phyloP scores from a whole-genome alignment of 169 alveolate genomes.

The Pseudocohnilembus persalinus region DNA sequence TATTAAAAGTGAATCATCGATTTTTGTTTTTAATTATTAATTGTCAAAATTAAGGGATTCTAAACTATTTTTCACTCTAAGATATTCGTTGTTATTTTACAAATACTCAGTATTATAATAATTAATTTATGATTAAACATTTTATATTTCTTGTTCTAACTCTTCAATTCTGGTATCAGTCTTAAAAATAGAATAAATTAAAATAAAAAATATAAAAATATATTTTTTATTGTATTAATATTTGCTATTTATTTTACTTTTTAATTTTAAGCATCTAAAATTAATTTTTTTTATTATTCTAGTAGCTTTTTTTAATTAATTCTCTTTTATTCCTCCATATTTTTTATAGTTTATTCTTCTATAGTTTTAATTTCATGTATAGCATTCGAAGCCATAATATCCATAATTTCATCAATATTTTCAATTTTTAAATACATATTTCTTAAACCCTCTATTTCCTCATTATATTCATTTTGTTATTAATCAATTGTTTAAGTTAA shows the following conservation, averaged over 20 bases:
- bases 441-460: neutral
- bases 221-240: no score
- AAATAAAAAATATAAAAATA: no score
- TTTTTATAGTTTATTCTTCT: no score
- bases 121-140: no score
- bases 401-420: neutral
- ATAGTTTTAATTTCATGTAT: neutral
- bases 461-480: neutral
- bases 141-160: no score
- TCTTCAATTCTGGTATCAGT: no score
- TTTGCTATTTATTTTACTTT: neutral
- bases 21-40: neutral
- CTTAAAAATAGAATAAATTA: no score
- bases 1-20: neutral
- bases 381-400: neutral
- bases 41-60: neutral
- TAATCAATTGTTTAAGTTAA: no score
- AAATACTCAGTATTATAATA: no score
- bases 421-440: no score
- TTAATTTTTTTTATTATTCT: no score
- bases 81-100: neutral
- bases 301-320: neutral
- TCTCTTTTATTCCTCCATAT: neutral
- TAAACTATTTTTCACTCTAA: neutral
- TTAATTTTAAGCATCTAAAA: neutral